These are phyloP conservation scores for Candida endomychidarum DNA, from an alignment of 805 yeast genomes.

Conservation along the genomic window DNA sequence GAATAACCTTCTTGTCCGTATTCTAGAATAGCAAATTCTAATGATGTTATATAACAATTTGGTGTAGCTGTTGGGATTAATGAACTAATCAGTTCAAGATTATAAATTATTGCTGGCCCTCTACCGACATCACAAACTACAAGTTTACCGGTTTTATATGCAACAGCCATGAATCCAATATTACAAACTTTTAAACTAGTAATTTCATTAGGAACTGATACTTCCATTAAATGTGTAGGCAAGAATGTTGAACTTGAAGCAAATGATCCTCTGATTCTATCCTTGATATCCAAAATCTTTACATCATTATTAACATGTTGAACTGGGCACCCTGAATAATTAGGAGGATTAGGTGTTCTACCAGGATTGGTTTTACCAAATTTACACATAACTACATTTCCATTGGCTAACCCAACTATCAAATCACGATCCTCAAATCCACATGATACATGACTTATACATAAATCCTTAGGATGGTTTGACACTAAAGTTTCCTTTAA, in stretches of 20 bases:
- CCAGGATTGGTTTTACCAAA: constrained; percentile 47
- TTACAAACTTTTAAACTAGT: constrained; percentile 67
- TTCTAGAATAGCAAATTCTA: constrained; percentile 75
- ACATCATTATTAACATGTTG: constrained; percentile 37
- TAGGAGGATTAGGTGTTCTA: constrained; percentile 16
- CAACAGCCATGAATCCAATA: constrained; percentile 82
- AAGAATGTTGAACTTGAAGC: constrained; percentile 31
- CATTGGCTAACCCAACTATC: constrained; percentile 63
- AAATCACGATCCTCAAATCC: constrained; percentile 78
- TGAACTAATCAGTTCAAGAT: constrained; percentile 29
- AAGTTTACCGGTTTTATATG: constrained; percentile 72
- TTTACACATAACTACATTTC: constrained; percentile 74
- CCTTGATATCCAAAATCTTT: constrained; percentile 49
- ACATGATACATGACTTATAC: constrained; percentile 61
- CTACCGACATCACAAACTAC: constrained; percentile 71
- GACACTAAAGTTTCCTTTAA: constrained; percentile 34
- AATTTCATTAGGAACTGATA: constrained; percentile 43
- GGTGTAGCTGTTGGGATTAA: constrained; percentile 33
- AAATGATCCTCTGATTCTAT: constrained; percentile 49
- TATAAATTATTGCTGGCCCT: constrained; percentile 66
- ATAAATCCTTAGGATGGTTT: constrained; percentile 18
- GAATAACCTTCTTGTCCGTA: constrained; percentile 67
- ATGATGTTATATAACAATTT: constrained; percentile 47
- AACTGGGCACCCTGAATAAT: constrained; percentile 28
- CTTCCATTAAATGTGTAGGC: constrained; percentile 31